phyloP scores from a whole-genome alignment of 306 rosid species.

The Ceratonia siliqua region DNA sequence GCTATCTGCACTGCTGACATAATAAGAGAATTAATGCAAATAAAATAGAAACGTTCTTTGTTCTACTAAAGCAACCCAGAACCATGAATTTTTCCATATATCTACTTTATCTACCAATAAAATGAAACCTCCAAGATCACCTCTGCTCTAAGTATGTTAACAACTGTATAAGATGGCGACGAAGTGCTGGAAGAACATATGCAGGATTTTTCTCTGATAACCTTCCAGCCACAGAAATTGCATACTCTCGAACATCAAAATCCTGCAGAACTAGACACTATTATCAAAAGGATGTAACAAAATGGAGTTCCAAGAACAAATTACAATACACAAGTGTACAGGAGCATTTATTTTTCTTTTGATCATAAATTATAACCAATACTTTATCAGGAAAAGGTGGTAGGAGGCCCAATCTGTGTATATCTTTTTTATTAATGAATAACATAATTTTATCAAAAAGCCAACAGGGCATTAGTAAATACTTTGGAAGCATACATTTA shows the following conservation, averaged over 20 bases:
- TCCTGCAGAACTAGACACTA: slow-evolving; percentile 54
- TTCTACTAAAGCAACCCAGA: slow-evolving; percentile 20
- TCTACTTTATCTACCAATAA: slow-evolving; percentile 6
- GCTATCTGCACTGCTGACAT: slow-evolving; percentile 95
- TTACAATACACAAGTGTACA: slow-evolving; percentile 21
- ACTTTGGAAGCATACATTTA: background rate
- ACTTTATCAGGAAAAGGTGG: background rate
- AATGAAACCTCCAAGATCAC: slow-evolving; percentile 47
- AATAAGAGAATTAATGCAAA: slow-evolving; percentile 42
- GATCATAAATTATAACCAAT: slow-evolving; percentile 9
- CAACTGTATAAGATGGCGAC: slow-evolving; percentile 96
- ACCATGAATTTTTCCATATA: slow-evolving; percentile 8
- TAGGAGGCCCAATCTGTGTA: background rate
- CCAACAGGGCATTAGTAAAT: background rate
- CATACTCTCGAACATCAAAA: slow-evolving; percentile 93
- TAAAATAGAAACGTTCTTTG: slow-evolving; percentile 1
- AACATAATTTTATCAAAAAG: background rate
- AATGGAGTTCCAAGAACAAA: slow-evolving; percentile 30
- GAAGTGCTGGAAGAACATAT: slow-evolving; percentile 98
- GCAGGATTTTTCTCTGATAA: slow-evolving; percentile 98
- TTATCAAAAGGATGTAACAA: slow-evolving; percentile 30
- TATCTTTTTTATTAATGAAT: background rate
- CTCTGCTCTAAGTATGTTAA: slow-evolving; percentile 90
- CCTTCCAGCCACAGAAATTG: slow-evolving; percentile 95
- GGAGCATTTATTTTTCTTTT: slow-evolving; percentile 1